phyloP scores from a whole-genome alignment of 176 grass and related monocot genomes.

The Oryza australiensis region DNA sequence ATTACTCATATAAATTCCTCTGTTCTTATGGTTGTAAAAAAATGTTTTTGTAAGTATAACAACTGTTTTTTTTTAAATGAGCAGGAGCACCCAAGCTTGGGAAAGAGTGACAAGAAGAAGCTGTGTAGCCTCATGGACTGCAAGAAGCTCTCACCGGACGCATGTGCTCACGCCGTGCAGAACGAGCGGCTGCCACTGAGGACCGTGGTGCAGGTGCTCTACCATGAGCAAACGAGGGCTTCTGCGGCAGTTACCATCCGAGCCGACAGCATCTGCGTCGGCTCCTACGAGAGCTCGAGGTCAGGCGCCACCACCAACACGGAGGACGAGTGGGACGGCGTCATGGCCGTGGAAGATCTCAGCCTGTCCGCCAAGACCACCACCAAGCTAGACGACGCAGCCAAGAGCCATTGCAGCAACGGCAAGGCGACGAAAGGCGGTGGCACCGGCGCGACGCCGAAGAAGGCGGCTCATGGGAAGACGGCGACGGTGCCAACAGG shows the following conservation, averaged over 20 bases:
- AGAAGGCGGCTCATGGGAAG: conserved; percentile 63
- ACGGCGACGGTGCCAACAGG: conserved; percentile 36
- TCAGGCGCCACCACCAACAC: conserved; percentile 86
- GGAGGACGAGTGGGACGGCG: conserved; percentile 81
- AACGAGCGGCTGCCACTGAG: conserved; percentile 91
- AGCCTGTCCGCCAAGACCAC: conserved; percentile 41
- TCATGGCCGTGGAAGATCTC: conserved; percentile 50
- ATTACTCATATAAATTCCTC: not conserved
- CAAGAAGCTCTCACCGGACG: conserved; percentile 78
- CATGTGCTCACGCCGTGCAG: conserved; percentile 78
- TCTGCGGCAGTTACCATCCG: conserved; percentile 57
- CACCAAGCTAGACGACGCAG: conserved; percentile 24
- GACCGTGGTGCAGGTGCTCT: conserved; percentile 84
- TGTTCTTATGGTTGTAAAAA: not conserved
- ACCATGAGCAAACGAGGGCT: conserved; percentile 77
- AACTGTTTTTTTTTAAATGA: conserved; percentile 9
- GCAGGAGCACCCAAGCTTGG: conserved; percentile 84
- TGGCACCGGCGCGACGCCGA: conserved; percentile 22
- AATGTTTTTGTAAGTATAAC: not conserved
- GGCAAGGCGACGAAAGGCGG: conserved; percentile 54
- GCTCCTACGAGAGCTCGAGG: conserved; percentile 91
- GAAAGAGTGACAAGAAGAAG: conserved; percentile 88
- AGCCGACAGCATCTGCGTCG: conserved; percentile 57
- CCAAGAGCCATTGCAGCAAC: conserved; percentile 33
- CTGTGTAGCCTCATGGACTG: conserved; percentile 82